A percentile compares a stretch with the other conserved stretches of the same genome.
Conservation (phyloP, 2,329 filamentous ascomycete species). For the Raffaelea arxii region DNA sequence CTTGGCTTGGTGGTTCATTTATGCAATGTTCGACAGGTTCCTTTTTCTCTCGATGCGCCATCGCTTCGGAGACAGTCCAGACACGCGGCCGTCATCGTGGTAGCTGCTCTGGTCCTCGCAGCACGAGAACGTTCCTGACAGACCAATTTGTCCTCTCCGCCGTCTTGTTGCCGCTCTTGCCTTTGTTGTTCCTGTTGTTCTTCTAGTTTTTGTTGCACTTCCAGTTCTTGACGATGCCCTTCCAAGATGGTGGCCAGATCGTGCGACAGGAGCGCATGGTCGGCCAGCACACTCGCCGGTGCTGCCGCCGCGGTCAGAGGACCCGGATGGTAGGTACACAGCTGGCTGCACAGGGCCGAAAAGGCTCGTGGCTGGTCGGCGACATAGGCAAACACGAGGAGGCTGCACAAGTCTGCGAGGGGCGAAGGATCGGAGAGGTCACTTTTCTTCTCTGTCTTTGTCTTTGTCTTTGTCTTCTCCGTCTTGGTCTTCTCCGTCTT, state of each 20-base stretch:
- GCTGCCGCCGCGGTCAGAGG: too few relatives aligned
- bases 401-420: slow-evolving; percentile 2
- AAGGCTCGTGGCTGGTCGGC: slow-evolving; percentile 10
- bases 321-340: too few relatives aligned
- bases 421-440: too few relatives aligned
- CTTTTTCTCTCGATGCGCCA: not conserved
- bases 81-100: not conserved
- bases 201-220: too few relatives aligned
- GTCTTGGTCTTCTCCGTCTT: not conserved
- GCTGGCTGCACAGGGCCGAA: slow-evolving; percentile 9
- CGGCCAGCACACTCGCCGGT: not conserved
- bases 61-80: not conserved
- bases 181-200: too few relatives aligned
- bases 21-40: not conserved
- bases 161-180: too few relatives aligned
- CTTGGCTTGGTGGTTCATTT: not conserved
- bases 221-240: too few relatives aligned
- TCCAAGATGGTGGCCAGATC: not conserved
- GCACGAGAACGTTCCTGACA: not conserved
- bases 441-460: not conserved
- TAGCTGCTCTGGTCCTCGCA: not conserved
- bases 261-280: not conserved
- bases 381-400: slow-evolving; percentile 13
- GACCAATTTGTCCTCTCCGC: too few relatives aligned
- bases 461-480: not conserved